Percentiles rank a stretch among this genome's conserved stretches.
These are phyloP conservation scores for Candida piceae DNA, from an alignment of 805 yeast species.

Conservation along the genomic window DNA sequence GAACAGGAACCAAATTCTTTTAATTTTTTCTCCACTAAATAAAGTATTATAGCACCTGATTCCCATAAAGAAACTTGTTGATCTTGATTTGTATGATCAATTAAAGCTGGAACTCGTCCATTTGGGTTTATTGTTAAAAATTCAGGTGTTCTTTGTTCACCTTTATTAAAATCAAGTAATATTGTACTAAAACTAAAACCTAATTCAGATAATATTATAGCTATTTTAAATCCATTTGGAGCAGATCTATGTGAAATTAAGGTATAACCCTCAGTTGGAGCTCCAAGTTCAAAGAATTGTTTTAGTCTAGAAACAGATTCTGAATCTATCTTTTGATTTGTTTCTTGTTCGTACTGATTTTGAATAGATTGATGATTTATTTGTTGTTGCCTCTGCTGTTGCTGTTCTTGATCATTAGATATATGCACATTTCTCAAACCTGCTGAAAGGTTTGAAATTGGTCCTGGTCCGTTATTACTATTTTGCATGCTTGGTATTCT, in stretches of 20 bases:
- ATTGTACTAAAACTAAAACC: slow-evolving; percentile 75
- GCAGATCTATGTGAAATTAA: slow-evolving; percentile 81
- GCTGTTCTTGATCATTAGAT: slow-evolving; percentile 6
- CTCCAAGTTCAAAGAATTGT: slow-evolving; percentile 53
- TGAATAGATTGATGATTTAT: slow-evolving; percentile 36
- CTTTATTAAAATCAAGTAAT: slow-evolving; percentile 77
- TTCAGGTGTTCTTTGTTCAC: slow-evolving; percentile 92
- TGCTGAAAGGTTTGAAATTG: slow-evolving; percentile 36
- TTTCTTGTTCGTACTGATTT: slow-evolving; percentile 40
- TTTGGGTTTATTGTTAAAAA: slow-evolving; percentile 93
- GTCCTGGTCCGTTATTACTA: slow-evolving; percentile 15
- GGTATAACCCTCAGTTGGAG: slow-evolving; percentile 79
- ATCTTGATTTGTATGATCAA: slow-evolving; percentile 65
- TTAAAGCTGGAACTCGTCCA: slow-evolving; percentile 91
- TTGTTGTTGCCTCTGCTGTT: slow-evolving; percentile 2
- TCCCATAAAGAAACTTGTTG: slow-evolving; percentile 89
- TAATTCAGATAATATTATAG: slow-evolving; percentile 81
- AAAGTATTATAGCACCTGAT: slow-evolving; percentile 85
- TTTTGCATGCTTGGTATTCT: slow-evolving; percentile 1
- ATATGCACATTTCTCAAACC: slow-evolving; percentile 35
- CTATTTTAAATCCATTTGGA: slow-evolving; percentile 95
- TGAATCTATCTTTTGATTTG: slow-evolving; percentile 36
- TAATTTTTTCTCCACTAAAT: slow-evolving; percentile 64
- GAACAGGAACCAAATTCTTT: slow-evolving; percentile 64
- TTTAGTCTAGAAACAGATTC: slow-evolving; percentile 55